Evolutionary conservation across 176 grass and related monocot genomes (phyloP), one percentile per base, ranked within the genome.

Genomic region (Hsuehochloa calcarea): DNA sequence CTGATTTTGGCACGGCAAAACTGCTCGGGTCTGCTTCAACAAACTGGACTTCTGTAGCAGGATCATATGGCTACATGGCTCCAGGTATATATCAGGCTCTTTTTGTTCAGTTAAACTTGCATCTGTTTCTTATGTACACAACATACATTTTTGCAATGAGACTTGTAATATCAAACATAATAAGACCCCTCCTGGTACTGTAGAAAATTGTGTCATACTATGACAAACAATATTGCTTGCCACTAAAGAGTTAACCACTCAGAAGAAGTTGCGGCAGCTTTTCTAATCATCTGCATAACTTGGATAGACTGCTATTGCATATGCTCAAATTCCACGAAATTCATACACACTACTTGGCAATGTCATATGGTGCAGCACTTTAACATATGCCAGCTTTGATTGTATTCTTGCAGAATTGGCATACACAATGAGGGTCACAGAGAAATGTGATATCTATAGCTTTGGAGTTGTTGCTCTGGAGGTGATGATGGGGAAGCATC

Each of bases 31-130:
- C 84, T 29, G 88, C 60, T 64, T 94, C 95, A 0, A 87, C 95
- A 16, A 94, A 88, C 80, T 97, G 92, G 95, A 97, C 88, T 52
- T 93, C 92, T 43, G 81, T 97, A 43, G 95, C 92, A 31, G 95
- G 95, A 85, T 89, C 95, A 6, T 94, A 92, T 68, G 95, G 95
- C 44, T 97, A 97, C 29, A 97, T 97, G 92, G 92, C 95, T 87
- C 95, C 95, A 93, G 95, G 95, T 94, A 89, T 66, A 81, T 64
- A 55, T 63, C 47, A 38, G 19, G 25, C 12, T 58, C 35, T 15
- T 58, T 68, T 72, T 25, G 14, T 27, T 58, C 9, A 6, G 16
- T 88, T 63, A 67, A 44, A 38, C 58, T 69, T 65, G 41, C 45
- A 75, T 61, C 13, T 80, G 15, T 31, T 73, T 55, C 46, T n/a